Percentiles rank a stretch among this genome's conserved stretches.
phyloP scores from a whole-genome alignment of 108 stramenopile genomes.

The Bacterosira constricta region DNA sequence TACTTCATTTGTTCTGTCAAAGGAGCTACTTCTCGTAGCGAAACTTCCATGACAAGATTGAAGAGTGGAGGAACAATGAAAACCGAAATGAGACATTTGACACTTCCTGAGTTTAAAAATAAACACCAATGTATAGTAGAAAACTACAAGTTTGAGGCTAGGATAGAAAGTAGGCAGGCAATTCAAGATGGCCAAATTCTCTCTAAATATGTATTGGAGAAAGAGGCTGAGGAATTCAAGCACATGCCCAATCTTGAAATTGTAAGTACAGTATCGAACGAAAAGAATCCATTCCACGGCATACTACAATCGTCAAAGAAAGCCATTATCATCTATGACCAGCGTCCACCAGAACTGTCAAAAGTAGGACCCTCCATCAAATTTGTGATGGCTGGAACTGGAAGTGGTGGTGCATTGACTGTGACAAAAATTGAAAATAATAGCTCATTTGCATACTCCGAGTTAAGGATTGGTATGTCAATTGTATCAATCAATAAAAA shows the following conservation, averaged over 20 bases:
- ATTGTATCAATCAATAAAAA: background rate
- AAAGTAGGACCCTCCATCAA: too few species aligned
- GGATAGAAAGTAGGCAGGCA: background rate
- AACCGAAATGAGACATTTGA: background rate
- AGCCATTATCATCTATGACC: background rate
- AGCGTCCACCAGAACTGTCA: background rate
- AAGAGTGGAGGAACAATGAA: background rate
- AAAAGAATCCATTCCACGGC: constrained; percentile 5
- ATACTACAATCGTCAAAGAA: background rate
- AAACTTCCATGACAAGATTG: too few species aligned
- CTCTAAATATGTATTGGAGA: background rate
- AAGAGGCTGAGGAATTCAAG: background rate
- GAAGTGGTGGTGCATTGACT: background rate
- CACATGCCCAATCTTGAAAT: background rate
- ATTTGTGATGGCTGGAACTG: background rate
- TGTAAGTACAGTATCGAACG: background rate
- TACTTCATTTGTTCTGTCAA: background rate
- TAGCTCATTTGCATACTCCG: too few species aligned
- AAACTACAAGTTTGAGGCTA: background rate
- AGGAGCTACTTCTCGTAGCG: constrained; percentile 5
- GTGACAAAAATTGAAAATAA: too few species aligned
- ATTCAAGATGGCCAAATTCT: background rate
- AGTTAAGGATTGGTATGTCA: too few species aligned
- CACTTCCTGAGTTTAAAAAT: background rate
- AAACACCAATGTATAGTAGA: background rate